Percentiles rank a stretch among this genome's conserved stretches.
Evolutionary conservation across 805 yeast species (phyloP).

Genomic region (Starmerella gropengiesseri): DNA sequence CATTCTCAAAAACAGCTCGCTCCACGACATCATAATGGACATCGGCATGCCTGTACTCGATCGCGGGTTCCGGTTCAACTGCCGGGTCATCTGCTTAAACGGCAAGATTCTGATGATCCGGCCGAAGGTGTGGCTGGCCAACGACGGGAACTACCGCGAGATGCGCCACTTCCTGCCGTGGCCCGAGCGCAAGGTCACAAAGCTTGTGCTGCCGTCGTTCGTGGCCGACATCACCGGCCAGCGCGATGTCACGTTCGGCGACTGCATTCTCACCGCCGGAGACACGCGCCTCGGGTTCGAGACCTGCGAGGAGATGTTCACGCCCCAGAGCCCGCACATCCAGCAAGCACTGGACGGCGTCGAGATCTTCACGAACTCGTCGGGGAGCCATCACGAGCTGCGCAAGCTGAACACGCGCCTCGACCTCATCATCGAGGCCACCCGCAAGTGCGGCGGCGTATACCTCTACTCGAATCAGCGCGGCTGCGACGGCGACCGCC

Average conservation of each 20-base stretch:
- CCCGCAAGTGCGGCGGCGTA: conserved; percentile 92
- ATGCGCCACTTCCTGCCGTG: conserved; percentile 97
- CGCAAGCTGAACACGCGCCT: conserved; percentile 79
- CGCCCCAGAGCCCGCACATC: conserved; percentile 93
- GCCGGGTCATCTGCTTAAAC: conserved; percentile 73
- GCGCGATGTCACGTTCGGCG: conserved; percentile 67
- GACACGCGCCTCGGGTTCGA: conserved; percentile 94
- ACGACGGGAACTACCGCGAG: conserved; percentile 96
- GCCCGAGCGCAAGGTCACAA: conserved; percentile 72
- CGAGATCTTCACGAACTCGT: conserved; percentile 90
- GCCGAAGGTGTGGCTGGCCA: conserved; percentile 88
- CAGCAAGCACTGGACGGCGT: conserved; percentile 89
- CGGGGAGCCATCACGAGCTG: conserved; percentile 96
- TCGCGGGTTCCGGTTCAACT: conserved; percentile 79
- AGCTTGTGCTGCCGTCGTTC: conserved; percentile 56
- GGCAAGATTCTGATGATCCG: conserved; percentile 73
- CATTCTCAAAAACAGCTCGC: conserved; percentile 54
- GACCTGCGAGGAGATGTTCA: conserved; percentile 94
- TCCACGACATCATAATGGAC: conserved; percentile 71
- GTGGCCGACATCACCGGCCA: conserved; percentile 62
- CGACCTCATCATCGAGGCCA: conserved; percentile 79
- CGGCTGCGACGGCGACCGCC: conserved; percentile 97
- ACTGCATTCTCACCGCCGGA: conserved; percentile 70
- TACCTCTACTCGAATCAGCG: conserved; percentile 88
- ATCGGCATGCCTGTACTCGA: conserved; percentile 92